phyloP scores from a whole-genome alignment of 768 basidiomycete genomes.

The Pulveroboletus frians region DNA sequence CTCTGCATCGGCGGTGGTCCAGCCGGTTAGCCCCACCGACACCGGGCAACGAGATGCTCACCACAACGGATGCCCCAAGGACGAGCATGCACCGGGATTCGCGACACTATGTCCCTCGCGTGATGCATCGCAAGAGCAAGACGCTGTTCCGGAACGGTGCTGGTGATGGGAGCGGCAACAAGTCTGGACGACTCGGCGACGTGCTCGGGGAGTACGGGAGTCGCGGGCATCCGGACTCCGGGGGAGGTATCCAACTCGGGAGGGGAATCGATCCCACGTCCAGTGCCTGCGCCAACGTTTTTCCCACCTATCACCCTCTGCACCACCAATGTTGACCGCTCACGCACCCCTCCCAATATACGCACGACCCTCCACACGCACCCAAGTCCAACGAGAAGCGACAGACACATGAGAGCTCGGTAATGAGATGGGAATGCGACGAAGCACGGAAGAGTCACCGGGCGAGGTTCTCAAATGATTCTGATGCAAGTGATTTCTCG shows the following conservation, averaged over 20 bases:
- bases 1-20: constrained; percentile 24
- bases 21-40: constrained; percentile 38
- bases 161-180: constrained; percentile 29
- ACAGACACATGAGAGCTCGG: constrained; percentile 51
- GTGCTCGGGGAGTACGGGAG: constrained; percentile 19
- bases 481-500: constrained; percentile 38
- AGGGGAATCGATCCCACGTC: no score
- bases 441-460: constrained; percentile 12
- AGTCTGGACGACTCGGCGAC: constrained; percentile 26
- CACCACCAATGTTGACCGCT: neutral
- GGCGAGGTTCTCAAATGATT: constrained; percentile 41
- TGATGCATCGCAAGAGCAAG: constrained; percentile 51
- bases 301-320: neutral
- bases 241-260: no score
- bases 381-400: constrained; percentile 41
- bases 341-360: constrained; percentile 9
- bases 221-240: no score
- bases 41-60: constrained; percentile 60
- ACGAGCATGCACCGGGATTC: constrained; percentile 19
- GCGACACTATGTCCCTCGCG: constrained; percentile 25
- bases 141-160: constrained; percentile 57
- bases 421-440: constrained; percentile 30
- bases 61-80: constrained; percentile 34
- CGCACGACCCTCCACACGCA: constrained; percentile 47
- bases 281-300: no score